These are phyloP conservation scores for Pyropia haitanensis DNA, from an alignment of 23 red algal species.

Conservation along the genomic window DNA sequence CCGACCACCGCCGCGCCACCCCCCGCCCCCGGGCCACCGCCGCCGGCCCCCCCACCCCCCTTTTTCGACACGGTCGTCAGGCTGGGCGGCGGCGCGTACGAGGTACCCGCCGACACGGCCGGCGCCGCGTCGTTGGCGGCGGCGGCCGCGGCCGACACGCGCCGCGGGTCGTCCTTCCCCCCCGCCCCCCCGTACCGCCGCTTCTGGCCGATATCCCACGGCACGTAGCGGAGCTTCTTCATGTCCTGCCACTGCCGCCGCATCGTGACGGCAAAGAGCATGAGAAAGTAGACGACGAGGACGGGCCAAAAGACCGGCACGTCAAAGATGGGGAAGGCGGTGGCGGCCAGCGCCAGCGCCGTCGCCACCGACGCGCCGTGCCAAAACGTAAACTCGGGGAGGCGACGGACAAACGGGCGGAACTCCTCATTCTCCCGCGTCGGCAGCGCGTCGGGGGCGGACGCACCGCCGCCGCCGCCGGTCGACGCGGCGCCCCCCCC, in stretches of 20 bases:
- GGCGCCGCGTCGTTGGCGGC: too few relatives aligned
- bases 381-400: constrained; percentile 99
- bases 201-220: constrained; percentile 88
- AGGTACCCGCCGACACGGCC: too few relatives aligned
- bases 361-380: constrained; percentile 50
- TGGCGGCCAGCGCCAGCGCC: constrained; percentile 49
- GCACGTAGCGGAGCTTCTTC: constrained; percentile 88
- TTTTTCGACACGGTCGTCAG: too few relatives aligned
- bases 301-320: constrained; percentile 97
- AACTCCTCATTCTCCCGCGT: constrained; percentile 47
- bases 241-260: constrained; percentile 83
- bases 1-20: too few relatives aligned
- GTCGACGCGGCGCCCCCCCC: background rate
- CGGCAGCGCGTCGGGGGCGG: constrained; percentile 7
- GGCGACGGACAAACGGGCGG: constrained; percentile 86
- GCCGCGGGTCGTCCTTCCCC: constrained; percentile 36
- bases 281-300: constrained; percentile 81
- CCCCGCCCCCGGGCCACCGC: too few relatives aligned
- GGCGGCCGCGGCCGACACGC: constrained; percentile 11
- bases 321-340: constrained; percentile 65
- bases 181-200: constrained; percentile 20
- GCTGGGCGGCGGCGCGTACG: too few relatives aligned
- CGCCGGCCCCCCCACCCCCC: too few relatives aligned
- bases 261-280: constrained; percentile 90
- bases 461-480: background rate